Percentiles rank a stretch among this genome's conserved stretches.
Conservation (phyloP, 306 rosid genomes). For the Medicago arabica region DNA sequence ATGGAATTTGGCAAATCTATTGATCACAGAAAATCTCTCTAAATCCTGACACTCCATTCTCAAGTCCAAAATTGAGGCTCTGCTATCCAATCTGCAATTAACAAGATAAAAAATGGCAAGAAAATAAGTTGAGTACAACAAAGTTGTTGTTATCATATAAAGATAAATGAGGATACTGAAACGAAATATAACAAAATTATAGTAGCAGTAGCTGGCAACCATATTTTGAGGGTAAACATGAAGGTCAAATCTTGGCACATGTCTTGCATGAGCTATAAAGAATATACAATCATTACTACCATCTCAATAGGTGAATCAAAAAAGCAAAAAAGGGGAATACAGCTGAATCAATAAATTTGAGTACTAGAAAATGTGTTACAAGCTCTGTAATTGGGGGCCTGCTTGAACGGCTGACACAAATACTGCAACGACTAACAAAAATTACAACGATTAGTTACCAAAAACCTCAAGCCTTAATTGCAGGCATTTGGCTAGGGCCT, state of each 20-base stretch:
- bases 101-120: slow-evolving; percentile 37
- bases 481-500: neutral
- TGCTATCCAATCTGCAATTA: slow-evolving; percentile 73
- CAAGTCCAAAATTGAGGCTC: slow-evolving; percentile 82
- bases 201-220: slow-evolving; percentile 14
- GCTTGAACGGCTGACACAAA: neutral
- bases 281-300: neutral
- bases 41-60: slow-evolving; percentile 94
- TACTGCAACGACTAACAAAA: neutral
- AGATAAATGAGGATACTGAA: neutral
- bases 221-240: slow-evolving; percentile 5
- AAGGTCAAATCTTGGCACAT: slow-evolving; percentile 10
- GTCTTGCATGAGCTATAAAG: neutral
- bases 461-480: neutral
- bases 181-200: neutral
- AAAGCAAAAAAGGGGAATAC: neutral
- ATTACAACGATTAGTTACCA: neutral
- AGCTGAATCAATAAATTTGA: neutral
- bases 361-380: neutral
- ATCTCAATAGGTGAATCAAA: neutral
- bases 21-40: slow-evolving; percentile 90
- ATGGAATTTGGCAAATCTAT: slow-evolving; percentile 92
- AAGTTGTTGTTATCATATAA: slow-evolving; percentile 9
- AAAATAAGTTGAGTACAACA: slow-evolving; percentile 23
- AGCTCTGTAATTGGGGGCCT: neutral